These are phyloP conservation scores for Fomitiporia mediterranea DNA, from an alignment of 1,284 basidiomycete species.

Conservation along the genomic window DNA sequence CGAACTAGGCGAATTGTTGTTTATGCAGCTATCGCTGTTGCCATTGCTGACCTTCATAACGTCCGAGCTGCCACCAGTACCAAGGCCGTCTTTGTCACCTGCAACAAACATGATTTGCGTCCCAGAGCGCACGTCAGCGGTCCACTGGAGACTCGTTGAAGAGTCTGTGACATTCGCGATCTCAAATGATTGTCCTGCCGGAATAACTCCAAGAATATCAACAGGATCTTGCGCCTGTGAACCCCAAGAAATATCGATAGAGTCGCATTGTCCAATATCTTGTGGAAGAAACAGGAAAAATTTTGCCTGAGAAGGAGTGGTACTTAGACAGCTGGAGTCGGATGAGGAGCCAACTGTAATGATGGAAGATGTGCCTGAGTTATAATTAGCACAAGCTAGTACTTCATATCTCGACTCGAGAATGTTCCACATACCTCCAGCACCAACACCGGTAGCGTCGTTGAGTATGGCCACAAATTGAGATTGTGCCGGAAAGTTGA, in stretches of 20 bases:
- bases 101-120: slow-evolving; percentile 19
- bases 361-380: slow-evolving; percentile 18
- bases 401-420: not conserved
- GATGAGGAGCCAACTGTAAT: slow-evolving; percentile 18
- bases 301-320: slow-evolving; percentile 6
- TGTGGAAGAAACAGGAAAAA: slow-evolving; percentile 19
- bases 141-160: slow-evolving; percentile 10
- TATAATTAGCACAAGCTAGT: not conserved
- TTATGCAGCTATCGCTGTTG: slow-evolving; percentile 15
- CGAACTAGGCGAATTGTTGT: slow-evolving; percentile 19
- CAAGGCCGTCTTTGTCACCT: slow-evolving; percentile 19
- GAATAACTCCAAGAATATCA: slow-evolving; percentile 19
- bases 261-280: slow-evolving; percentile 16
- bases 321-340: slow-evolving; percentile 19
- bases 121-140: slow-evolving; percentile 13
- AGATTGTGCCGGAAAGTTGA: slow-evolving; percentile 20
- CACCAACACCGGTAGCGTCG: slow-evolving; percentile 19
- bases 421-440: slow-evolving; percentile 16
- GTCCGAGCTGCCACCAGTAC: slow-evolving; percentile 20
- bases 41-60: slow-evolving; percentile 13
- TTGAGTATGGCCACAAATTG: slow-evolving; percentile 20
- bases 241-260: slow-evolving; percentile 14
- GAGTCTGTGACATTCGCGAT: slow-evolving; percentile 14
- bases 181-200: slow-evolving; percentile 20
- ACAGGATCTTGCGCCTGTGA: slow-evolving; percentile 13